A percentile compares a stretch with the other conserved stretches of the same genome.
phyloP scores from a whole-genome alignment of 1,284 basidiomycete genomes.

The Rhodotorula sp. region DNA sequence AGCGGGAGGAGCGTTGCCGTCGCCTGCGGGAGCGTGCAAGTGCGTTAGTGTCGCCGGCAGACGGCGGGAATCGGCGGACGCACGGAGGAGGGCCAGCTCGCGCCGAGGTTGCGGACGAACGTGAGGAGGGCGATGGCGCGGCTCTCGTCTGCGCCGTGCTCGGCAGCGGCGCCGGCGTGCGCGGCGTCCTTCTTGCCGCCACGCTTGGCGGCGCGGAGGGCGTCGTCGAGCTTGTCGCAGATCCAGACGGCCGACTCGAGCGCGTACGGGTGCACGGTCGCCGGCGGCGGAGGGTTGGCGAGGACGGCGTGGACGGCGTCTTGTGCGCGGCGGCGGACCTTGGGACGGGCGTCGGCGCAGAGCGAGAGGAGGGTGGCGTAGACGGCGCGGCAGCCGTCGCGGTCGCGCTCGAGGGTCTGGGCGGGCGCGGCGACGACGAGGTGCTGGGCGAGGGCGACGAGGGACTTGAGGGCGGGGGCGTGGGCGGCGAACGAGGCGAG shows the following conservation, averaged over 20 bases:
- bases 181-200: slow-evolving; percentile 66
- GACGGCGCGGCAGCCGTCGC: slow-evolving; percentile 66
- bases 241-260: slow-evolving; percentile 78
- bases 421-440: slow-evolving; percentile 68
- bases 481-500: slow-evolving; percentile 54
- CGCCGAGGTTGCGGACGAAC: slow-evolving; percentile 64
- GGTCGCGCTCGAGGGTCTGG: slow-evolving; percentile 61
- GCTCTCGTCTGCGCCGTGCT: slow-evolving; percentile 58
- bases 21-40: slow-evolving; percentile 16
- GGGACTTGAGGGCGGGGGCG: slow-evolving; percentile 62
- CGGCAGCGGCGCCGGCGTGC: slow-evolving; percentile 39
- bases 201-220: slow-evolving; percentile 63
- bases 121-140: slow-evolving; percentile 78
- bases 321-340: slow-evolving; percentile 87
- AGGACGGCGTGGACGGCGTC: slow-evolving; percentile 79
- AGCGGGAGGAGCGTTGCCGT: slow-evolving; percentile 67
- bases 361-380: slow-evolving; percentile 79
- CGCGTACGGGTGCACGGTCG: slow-evolving; percentile 78
- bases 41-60: neutral
- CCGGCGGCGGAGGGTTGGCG: slow-evolving; percentile 70
- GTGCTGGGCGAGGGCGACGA: slow-evolving; percentile 69
- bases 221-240: slow-evolving; percentile 65
- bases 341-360: slow-evolving; percentile 83
- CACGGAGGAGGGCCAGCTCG: slow-evolving; percentile 65
- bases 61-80: slow-evolving; percentile 30